Percentiles rank a stretch among this genome's conserved stretches.
Evolutionary conservation across 2,329 filamentous ascomycete genomes (phyloP).

Genomic region (Grosmannia huntii): DNA sequence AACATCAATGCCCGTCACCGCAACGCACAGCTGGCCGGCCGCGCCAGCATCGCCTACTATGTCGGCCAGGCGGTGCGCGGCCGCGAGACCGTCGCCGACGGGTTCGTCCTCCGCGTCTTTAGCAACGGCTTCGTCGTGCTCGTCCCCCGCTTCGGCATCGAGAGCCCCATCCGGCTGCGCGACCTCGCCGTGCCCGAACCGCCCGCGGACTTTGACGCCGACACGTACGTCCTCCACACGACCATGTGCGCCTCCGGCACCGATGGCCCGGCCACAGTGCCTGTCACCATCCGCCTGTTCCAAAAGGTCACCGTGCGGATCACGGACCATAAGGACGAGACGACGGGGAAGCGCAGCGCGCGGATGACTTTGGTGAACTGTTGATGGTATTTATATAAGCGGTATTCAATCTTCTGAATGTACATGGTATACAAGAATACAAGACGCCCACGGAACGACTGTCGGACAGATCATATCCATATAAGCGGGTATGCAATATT

Average conservation of each 20-base stretch:
- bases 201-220: conserved; percentile 70
- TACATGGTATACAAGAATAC: too few relatives aligned
- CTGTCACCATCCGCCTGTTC: conserved; percentile 66
- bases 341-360: conserved; percentile 88
- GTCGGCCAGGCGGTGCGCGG: conserved; percentile 91
- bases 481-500: neutral
- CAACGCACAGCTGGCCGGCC: conserved; percentile 90
- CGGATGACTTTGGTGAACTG: conserved; percentile 57
- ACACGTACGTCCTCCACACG: conserved; percentile 64
- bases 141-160: conserved; percentile 89
- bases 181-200: conserved; percentile 66
- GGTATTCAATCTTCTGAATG: too few relatives aligned
- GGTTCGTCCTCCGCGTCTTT: conserved; percentile 94
- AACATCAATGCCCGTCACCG: conserved; percentile 97
- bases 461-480: too few relatives aligned
- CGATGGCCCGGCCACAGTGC: conserved; percentile 28
- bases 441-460: too few relatives aligned
- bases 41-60: conserved; percentile 93
- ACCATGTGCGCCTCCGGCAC: conserved; percentile 13
- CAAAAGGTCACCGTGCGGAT: conserved; percentile 83
- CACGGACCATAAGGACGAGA: conserved; percentile 84
- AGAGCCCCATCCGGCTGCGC: conserved; percentile 74
- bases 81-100: conserved; percentile 52
- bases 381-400: too few relatives aligned
- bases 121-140: conserved; percentile 96